Evolutionary conservation across 208 protist species (phyloP), one percentile per base, ranked within the genome.

Genomic region (Trypanosoma cruzi): DNA sequence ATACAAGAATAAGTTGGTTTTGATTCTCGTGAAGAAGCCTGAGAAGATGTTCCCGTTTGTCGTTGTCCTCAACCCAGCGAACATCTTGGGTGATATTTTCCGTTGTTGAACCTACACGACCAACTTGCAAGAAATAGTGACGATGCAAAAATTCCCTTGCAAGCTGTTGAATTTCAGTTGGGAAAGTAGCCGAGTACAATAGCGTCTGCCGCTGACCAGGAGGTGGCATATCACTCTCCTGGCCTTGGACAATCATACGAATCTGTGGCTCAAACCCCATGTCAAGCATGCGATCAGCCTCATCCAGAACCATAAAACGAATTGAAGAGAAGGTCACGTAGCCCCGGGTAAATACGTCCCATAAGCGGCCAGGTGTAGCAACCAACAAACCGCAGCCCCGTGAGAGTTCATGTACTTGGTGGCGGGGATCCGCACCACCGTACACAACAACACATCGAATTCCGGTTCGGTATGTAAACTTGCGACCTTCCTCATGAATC

Each of bases 181-280:
- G 98, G 82, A 99, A 99, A 42, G 99, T 99, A 46, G 99, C 99
- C 28, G 91, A 98, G 89, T 99, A 99, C 80, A 99, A 94, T 32
- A 99, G 86, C 48, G 99, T 99, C 85, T 99, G 99, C 54, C 99
- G 90, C 66, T 99, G 88, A 10, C 96, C 96, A 22, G 98, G 75
- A n/a, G 58, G 78, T 7, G 95, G 96, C 97, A 99, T 98, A 76
- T 97, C 96, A 40, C 90, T 89, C 52, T 99, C 80, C 6, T 90
- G 90, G 71, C 97, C 95, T 68, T 98, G 90, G 13, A 99, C 96
- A 78, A 99, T 99, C 68, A 93, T 85, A 57, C 98, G 96, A 64
- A 99, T 99, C 85, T 99, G 98, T 40, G 97, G 98, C 85, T 99
- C 99, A 72, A 99, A 99, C 67, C 98, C 99, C 98, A 99, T 99